Percentiles rank a stretch among this genome's conserved stretches.
Evolutionary conservation across 441 rosid species (phyloP).

Genomic region (Melianthus villosus): DNA sequence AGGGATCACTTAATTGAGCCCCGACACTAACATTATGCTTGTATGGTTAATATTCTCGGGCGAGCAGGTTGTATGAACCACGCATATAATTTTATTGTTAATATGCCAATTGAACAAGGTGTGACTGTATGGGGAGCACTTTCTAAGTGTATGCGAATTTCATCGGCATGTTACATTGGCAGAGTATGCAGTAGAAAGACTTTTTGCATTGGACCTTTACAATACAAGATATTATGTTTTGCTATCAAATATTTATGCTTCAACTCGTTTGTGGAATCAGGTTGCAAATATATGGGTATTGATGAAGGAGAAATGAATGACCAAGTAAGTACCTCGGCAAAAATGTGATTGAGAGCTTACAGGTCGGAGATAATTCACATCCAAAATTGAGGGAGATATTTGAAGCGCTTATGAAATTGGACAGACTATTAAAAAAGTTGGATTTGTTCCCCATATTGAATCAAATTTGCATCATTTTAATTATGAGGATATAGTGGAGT

Average conservation of each 20-base stretch:
- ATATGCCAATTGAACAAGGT: conserved; percentile 52
- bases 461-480: conserved; percentile 47
- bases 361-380: conserved; percentile 54
- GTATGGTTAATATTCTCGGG: conserved; percentile 64
- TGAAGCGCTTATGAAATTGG: conserved; percentile 32
- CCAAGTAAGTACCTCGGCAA: conserved; percentile 45
- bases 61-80: conserved; percentile 42
- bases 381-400: conserved; percentile 35
- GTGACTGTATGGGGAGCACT: conserved; percentile 64
- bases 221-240: conserved; percentile 66
- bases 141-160: conserved; percentile 55
- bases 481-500: conserved; percentile 48
- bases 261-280: conserved; percentile 40
- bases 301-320: conserved; percentile 58
- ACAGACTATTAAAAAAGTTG: conserved; percentile 41
- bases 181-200: conserved; percentile 47
- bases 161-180: conserved; percentile 46
- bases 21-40: conserved; percentile 60
- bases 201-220: conserved; percentile 44
- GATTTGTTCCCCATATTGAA: conserved; percentile 37
- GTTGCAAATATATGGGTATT: conserved; percentile 36
- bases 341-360: conserved; percentile 52
- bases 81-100: conserved; percentile 41
- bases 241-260: conserved; percentile 73
- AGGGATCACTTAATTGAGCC: conserved; percentile 36